phyloP scores from a whole-genome alignment of 805 yeast species.

The Candida orba region DNA sequence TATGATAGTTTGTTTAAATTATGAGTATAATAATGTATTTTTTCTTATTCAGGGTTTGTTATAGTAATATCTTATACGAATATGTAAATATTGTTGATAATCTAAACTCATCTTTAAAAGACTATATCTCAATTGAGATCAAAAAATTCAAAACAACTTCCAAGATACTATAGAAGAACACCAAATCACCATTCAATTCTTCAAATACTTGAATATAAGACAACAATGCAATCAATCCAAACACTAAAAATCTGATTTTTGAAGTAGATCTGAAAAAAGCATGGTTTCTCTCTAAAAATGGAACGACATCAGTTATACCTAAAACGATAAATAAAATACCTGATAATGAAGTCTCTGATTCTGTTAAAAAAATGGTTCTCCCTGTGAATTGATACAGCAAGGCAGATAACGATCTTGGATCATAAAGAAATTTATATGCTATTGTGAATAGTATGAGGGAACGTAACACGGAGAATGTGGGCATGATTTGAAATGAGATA shows the following conservation, averaged over 20 bases:
- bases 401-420: constrained; percentile 1
- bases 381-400: constrained; percentile 4
- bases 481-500: background rate
- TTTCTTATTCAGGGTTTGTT: background rate
- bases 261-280: constrained; percentile 6
- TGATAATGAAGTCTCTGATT: constrained; percentile 7
- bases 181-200: constrained; percentile 5
- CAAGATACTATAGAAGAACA: constrained; percentile 5
- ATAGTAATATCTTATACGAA: too few relatives aligned
- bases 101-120: background rate
- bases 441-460: background rate
- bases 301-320: constrained; percentile 4
- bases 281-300: constrained; percentile 4
- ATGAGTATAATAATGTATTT: background rate
- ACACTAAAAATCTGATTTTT: constrained; percentile 4
- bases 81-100: too few relatives aligned
- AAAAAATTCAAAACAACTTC: constrained; percentile 5
- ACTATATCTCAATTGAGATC: background rate
- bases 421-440: constrained; percentile 3
- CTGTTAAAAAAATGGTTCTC: constrained; percentile 4
- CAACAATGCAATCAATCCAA: constrained; percentile 2
- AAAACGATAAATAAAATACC: constrained; percentile 4
- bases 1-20: background rate
- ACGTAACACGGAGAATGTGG: constrained; percentile 1
- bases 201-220: constrained; percentile 7